A percentile compares a stretch with the other conserved stretches of the same genome.
These are phyloP conservation scores for Kentomonas sorsogonicus DNA, from an alignment of 208 protist species.

Conservation along the genomic window DNA sequence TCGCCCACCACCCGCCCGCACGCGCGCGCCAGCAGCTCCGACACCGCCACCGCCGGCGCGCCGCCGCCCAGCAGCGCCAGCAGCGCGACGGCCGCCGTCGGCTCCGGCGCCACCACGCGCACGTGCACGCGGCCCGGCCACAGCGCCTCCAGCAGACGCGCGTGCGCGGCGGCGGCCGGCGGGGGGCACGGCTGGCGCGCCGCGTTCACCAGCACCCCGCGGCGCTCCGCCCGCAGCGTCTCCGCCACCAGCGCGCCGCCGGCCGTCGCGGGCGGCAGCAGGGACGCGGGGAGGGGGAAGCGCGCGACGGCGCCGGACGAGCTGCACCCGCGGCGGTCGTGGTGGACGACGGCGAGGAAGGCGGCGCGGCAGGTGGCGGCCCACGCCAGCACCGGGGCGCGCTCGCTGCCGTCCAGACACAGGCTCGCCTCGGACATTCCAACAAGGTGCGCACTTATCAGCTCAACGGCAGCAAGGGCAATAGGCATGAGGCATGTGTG, in stretches of 20 bases:
- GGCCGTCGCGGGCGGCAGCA: neutral
- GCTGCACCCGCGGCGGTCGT: no score
- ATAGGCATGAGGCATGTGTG: no score
- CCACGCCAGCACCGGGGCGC: no score
- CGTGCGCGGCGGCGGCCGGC: slow-evolving; percentile 10
- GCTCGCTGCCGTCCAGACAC: no score
- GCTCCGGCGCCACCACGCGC: slow-evolving; percentile 4
- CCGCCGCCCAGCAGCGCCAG: neutral
- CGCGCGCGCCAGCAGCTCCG: slow-evolving; percentile 9
- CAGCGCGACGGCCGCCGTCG: neutral
- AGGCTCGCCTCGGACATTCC: no score
- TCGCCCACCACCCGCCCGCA: slow-evolving; percentile 13
- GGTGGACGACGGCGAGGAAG: no score
- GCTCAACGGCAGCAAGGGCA: no score
- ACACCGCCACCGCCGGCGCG: neutral
- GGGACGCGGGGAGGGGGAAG: no score
- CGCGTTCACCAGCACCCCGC: slow-evolving; percentile 1
- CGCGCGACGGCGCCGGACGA: no score
- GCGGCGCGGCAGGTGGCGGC: no score
- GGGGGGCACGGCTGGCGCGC: slow-evolving; percentile 4
- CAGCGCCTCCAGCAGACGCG: neutral
- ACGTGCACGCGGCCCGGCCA: neutral
- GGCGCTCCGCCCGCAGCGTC: neutral
- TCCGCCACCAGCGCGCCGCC: neutral
- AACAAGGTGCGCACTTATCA: no score